These are phyloP conservation scores for Solanum virginianum DNA, from an alignment of 257 asterid species.

Conservation along the genomic window DNA sequence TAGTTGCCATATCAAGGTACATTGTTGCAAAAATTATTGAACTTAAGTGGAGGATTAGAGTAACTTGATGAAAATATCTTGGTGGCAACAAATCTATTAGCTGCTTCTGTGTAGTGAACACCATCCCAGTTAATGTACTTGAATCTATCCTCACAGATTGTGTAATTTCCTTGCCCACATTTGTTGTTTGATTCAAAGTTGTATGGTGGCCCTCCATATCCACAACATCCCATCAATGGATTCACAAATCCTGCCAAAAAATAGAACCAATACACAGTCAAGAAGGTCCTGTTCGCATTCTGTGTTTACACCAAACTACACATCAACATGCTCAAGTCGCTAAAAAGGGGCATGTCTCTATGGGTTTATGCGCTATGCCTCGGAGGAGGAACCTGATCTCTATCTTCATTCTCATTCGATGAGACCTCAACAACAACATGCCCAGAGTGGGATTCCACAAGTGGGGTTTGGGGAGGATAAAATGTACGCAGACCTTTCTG, in stretches of 20 bases:
- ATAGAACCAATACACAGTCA: neutral
- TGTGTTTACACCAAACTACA: neutral
- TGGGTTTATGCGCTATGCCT: neutral
- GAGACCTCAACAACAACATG: neutral
- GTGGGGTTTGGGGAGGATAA: too few relatives aligned
- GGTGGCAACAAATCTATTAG: slow-evolving; percentile 29
- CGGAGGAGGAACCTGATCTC: neutral
- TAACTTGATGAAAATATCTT: slow-evolving; percentile 29
- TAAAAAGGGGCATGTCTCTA: neutral
- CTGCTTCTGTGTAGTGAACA: slow-evolving; percentile 38
- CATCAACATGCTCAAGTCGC: neutral
- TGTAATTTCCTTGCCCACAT: slow-evolving; percentile 14
- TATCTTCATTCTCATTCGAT: neutral
- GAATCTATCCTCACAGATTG: slow-evolving; percentile 16
- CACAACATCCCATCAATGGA: slow-evolving; percentile 51
- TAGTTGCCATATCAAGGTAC: neutral
- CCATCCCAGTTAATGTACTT: slow-evolving; percentile 45
- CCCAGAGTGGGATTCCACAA: too few relatives aligned
- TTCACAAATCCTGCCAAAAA: slow-evolving; percentile 23
- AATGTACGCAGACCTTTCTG: too few relatives aligned
- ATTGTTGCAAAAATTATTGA: slow-evolving; percentile 13
- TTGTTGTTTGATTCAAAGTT: slow-evolving; percentile 18
- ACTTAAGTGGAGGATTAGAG: slow-evolving; percentile 27
- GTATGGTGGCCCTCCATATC: slow-evolving; percentile 43
- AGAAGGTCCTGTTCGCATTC: neutral